These are phyloP conservation scores for Sonneratia alba DNA, from an alignment of 345 rosid genomes.

Conservation along the genomic window DNA sequence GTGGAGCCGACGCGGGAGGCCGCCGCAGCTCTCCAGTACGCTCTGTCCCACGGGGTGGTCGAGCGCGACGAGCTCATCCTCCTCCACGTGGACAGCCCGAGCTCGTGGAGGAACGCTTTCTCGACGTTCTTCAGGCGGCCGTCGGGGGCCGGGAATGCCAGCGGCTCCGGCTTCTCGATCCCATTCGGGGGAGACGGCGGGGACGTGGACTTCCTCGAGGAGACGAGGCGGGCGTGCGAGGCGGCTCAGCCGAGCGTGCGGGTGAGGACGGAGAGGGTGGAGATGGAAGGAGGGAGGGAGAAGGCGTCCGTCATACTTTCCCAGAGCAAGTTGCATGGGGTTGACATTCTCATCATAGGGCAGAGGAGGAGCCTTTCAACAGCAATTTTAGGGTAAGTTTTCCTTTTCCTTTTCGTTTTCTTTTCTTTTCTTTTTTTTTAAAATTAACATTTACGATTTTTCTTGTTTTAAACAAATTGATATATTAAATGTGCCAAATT, in stretches of 20 bases:
- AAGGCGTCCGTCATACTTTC: conserved; percentile 52
- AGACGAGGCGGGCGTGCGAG: conserved; percentile 55
- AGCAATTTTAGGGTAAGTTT: conserved; percentile 54
- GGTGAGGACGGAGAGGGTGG: conserved; percentile 29
- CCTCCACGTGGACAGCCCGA: conserved; percentile 38
- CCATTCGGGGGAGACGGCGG: conserved; percentile 12
- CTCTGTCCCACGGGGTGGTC: conserved; percentile 52
- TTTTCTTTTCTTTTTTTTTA: not conserved
- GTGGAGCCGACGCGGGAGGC: conserved; percentile 61
- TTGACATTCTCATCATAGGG: conserved; percentile 62
- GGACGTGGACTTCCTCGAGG: conserved; percentile 51
- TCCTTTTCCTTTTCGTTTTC: not conserved
- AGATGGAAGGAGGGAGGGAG: conserved; percentile 30
- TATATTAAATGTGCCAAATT: too few relatives aligned
- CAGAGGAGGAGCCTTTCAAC: conserved; percentile 58
- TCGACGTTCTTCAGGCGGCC: conserved; percentile 33
- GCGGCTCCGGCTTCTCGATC: not conserved
- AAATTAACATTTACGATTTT: not conserved
- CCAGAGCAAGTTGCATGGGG: conserved; percentile 32
- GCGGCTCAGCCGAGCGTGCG: conserved; percentile 46
- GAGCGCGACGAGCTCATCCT: conserved; percentile 62
- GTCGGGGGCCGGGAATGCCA: not conserved
- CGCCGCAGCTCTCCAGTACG: conserved; percentile 63
- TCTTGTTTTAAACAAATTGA: not conserved
- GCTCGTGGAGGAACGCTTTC: conserved; percentile 49